Base-by-base conservation (phyloP, 1,139 yeast species). In the Magnusiomyces ingens region DNA sequence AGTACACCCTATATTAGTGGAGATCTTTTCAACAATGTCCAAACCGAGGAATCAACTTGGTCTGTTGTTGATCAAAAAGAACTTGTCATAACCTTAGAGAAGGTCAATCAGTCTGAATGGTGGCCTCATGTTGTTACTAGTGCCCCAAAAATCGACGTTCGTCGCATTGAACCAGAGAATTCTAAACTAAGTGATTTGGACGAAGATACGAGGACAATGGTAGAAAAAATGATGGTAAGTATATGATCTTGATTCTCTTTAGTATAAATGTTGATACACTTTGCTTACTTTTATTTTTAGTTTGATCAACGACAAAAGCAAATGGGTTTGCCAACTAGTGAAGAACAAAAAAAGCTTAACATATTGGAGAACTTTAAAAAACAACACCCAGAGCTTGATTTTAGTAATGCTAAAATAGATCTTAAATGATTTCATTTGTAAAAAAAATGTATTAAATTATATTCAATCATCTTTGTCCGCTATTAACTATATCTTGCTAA, bases 341-440 rank as follows among this genome's bases (percentile, higher is more conserved):
- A 73, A 41, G 76, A 73, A 52, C 56, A 63, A 52, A 62, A 65
- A 52, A 70, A 71, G 57, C 65, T 66, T 53, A 61, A 66, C 47
- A 60, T 67, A 40, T 59, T 74, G 48, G 71, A 71, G 43, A 67
- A 67, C 55, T 74, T 74, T 63, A 71, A 74, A 57, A 51, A 59
- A 35, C 72, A 69, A 63, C 78, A 75, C 52, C 78, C 78, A 2
- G 77, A 74, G 54, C 61, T 72, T 59, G 75, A 71, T 57, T 72
- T 72, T 57, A 65, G 69, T 36, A 58, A 68, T 49, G 59, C 62
- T 2, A 57, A 58, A 21, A 59, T 55, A 51, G 55, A 52, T 17
- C 38, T 37, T n/a, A 48, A 46, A 13, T 40, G 22, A 40, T 40
- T 40, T 40, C 3, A 17, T 40, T 15, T 17, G 22, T 19, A 19